Conservation (phyloP, 2,329 filamentous ascomycete species). For the Alternaria novae-zelandiae region DNA sequence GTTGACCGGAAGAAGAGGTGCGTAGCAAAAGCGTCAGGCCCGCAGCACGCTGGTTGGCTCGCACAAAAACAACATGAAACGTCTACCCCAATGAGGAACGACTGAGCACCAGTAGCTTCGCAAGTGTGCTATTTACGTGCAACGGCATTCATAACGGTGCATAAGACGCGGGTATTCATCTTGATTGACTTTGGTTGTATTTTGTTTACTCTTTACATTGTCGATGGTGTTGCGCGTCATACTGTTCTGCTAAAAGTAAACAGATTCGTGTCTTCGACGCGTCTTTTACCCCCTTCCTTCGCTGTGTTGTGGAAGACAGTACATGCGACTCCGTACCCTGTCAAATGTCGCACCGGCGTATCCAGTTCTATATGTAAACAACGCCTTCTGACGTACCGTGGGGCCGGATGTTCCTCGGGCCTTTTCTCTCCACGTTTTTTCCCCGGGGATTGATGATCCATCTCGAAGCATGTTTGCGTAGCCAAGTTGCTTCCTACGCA, state of each 20-base stretch:
- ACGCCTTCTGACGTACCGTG: slow-evolving; percentile 31
- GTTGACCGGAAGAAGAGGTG: slow-evolving; percentile 5
- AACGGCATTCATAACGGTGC: slow-evolving; percentile 28
- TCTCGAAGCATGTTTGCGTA: slow-evolving; percentile 25
- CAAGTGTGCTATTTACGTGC: slow-evolving; percentile 15
- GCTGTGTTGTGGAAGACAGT: background rate
- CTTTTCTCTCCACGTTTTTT: slow-evolving; percentile 18
- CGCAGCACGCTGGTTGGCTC: slow-evolving; percentile 26
- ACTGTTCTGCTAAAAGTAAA: no score
- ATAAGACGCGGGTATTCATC: slow-evolving; percentile 23
- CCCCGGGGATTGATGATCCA: slow-evolving; percentile 14
- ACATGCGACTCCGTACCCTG: slow-evolving; percentile 22
- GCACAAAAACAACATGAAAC: slow-evolving; percentile 14
- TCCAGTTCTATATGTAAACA: slow-evolving; percentile 35
- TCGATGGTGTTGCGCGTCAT: slow-evolving; percentile 1
- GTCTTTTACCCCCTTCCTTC: slow-evolving; percentile 16
- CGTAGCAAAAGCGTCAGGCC: slow-evolving; percentile 6
- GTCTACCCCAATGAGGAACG: slow-evolving; percentile 31
- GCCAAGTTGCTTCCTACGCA: slow-evolving; percentile 23
- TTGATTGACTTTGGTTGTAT: slow-evolving; percentile 12
- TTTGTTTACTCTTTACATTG: slow-evolving; percentile 19
- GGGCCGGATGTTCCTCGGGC: slow-evolving; percentile 24
- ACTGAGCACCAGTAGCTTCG: slow-evolving; percentile 9
- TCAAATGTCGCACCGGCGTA: slow-evolving; percentile 42
- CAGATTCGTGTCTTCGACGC: no score